Percentiles rank a stretch among this genome's conserved stretches.
phyloP scores from a whole-genome alignment of 192 early-diverging fungal genomes.

The Bifiguratus adelaidae region DNA sequence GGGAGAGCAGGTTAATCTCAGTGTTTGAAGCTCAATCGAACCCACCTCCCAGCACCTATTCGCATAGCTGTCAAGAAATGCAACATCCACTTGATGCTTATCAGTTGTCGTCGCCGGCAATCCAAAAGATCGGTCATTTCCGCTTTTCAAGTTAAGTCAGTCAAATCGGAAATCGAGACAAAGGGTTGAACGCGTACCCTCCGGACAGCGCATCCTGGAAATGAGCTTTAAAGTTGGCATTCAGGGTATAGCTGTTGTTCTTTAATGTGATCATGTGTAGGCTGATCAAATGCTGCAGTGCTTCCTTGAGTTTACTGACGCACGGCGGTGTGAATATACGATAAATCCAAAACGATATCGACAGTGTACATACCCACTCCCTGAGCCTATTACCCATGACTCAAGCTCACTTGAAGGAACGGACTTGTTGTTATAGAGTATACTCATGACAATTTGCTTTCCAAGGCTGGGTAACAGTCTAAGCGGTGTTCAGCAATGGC shows the following conservation, averaged over 20 bases:
- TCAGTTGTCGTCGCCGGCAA: conserved; percentile 43
- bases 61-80: conserved; percentile 72
- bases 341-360: neutral
- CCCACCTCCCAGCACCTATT: conserved; percentile 68
- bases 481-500: neutral
- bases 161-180: neutral
- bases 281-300: conserved; percentile 56
- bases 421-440: conserved; percentile 63
- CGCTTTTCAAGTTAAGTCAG: conserved; percentile 32
- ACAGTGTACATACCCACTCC: conserved; percentile 13
- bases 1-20: too few relatives aligned
- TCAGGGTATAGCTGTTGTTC: conserved; percentile 40
- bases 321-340: neutral
- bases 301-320: conserved; percentile 45
- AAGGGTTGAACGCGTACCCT: conserved; percentile 26
- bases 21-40: too few relatives aligned
- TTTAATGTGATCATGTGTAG: conserved; percentile 59
- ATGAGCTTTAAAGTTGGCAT: conserved; percentile 53
- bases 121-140: conserved; percentile 84
- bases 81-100: conserved; percentile 53
- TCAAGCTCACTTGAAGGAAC: conserved; percentile 43
- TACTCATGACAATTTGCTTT: conserved; percentile 82
- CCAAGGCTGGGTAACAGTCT: conserved; percentile 73
- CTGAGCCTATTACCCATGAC: conserved; percentile 20
- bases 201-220: conserved; percentile 65